A percentile compares a stretch with the other conserved stretches of the same genome.
These are phyloP conservation scores for Tetrahymena malaccensis DNA, from an alignment of 73 alveolate genomes.

Conservation along the genomic window DNA sequence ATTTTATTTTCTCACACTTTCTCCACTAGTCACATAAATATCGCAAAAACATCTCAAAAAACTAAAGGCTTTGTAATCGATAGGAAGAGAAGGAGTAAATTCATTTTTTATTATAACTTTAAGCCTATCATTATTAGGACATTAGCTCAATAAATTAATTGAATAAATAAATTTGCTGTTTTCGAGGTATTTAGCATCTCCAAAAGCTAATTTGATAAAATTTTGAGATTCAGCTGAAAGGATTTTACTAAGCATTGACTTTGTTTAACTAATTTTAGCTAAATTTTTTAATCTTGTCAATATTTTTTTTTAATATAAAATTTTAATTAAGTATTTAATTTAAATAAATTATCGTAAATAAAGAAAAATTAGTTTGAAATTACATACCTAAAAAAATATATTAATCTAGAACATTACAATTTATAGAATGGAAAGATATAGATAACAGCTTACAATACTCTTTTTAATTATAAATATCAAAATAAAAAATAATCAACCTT, in stretches of 20 bases:
- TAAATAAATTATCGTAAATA: neutral
- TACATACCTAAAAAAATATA: too few relatives aligned
- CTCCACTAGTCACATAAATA: neutral
- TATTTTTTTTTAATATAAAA: neutral
- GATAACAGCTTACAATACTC: neutral
- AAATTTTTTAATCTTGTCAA: neutral
- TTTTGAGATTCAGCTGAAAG: neutral
- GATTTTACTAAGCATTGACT: neutral
- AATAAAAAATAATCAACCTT: too few relatives aligned
- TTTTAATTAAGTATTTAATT: neutral
- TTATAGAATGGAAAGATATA: neutral
- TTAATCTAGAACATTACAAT: neutral
- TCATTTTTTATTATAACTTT: neutral
- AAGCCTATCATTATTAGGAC: neutral
- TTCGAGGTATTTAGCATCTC: neutral
- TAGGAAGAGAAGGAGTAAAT: neutral
- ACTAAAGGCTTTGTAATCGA: neutral
- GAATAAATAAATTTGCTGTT: neutral
- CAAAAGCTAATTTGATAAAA: neutral
- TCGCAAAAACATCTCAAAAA: neutral
- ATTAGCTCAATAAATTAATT: neutral
- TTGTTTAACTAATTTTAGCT: neutral
- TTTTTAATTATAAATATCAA: too few relatives aligned
- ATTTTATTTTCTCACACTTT: neutral
- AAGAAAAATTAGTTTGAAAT: too few relatives aligned